phyloP scores from a whole-genome alignment of 2,329 filamentous ascomycete species.

The Talaromyces verruculosus region DNA sequence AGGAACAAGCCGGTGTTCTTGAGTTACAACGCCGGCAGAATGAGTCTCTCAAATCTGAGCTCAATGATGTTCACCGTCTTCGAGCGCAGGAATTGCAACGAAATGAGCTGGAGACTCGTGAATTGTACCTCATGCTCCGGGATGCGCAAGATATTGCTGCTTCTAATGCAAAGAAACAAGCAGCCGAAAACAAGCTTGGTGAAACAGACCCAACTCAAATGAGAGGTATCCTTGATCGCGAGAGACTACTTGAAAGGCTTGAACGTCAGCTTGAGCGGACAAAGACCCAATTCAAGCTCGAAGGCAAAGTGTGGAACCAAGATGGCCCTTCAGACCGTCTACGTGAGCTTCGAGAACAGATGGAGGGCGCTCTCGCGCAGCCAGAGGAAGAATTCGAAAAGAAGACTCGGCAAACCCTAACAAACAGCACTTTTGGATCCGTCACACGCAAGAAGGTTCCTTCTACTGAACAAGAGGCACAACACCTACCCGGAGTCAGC shows the following conservation, averaged over 20 bases:
- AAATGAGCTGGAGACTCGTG: constrained; percentile 92
- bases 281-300: constrained; percentile 96
- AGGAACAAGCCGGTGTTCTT: constrained; percentile 87
- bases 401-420: constrained; percentile 63
- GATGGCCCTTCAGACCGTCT: constrained; percentile 87
- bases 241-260: constrained; percentile 86
- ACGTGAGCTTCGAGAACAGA: constrained; percentile 87
- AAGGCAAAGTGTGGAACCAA: constrained; percentile 87
- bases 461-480: constrained; percentile 41
- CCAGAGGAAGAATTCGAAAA: constrained; percentile 53
- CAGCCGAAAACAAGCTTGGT: constrained; percentile 50
- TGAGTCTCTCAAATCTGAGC: constrained; percentile 82
- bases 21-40: constrained; percentile 83
- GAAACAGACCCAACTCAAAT: constrained; percentile 72
- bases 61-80: constrained; percentile 81
- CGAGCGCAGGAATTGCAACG: constrained; percentile 88
- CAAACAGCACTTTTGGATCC: constrained; percentile 71
- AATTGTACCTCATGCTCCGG: constrained; percentile 95
- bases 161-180: constrained; percentile 68
- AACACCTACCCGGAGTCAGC: constrained; percentile 51
- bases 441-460: constrained; percentile 59
- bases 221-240: constrained; percentile 90
- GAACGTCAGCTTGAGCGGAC: constrained; percentile 95
- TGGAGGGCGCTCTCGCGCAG: constrained; percentile 68
- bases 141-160: constrained; percentile 96